Conservation (phyloP, 1,284 basidiomycete genomes). For the Papiliotrema terrestris region DNA sequence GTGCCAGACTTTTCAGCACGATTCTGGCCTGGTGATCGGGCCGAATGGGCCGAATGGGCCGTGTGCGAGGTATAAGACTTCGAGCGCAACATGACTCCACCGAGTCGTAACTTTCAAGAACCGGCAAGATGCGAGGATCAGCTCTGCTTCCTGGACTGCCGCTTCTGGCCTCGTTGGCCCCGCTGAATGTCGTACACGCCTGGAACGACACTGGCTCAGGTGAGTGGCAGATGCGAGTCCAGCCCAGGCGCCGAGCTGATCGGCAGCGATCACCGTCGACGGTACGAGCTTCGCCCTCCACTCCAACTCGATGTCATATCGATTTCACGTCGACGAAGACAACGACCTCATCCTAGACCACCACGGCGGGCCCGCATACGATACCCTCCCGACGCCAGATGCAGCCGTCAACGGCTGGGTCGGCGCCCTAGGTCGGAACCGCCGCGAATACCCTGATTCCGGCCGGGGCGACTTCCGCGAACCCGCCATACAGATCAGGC, state of each 20-base stretch:
- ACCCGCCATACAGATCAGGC: constrained; percentile 25
- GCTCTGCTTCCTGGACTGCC: too few species aligned
- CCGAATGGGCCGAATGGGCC: too few species aligned
- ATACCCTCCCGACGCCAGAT: neutral
- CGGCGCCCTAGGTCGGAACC: neutral
- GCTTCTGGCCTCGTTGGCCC: too few species aligned
- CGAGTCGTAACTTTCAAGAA: too few species aligned
- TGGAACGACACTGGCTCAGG: too few species aligned
- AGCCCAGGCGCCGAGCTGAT: neutral
- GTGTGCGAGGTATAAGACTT: too few species aligned
- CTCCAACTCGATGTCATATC: constrained; percentile 12
- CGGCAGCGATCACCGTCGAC: constrained; percentile 7
- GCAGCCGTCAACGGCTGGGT: constrained; percentile 8
- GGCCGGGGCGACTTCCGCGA: constrained; percentile 32
- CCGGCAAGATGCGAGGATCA: too few species aligned
- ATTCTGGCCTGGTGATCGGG: too few species aligned
- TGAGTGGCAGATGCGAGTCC: too few species aligned
- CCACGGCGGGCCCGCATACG: constrained; percentile 15
- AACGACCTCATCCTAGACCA: constrained; percentile 30
- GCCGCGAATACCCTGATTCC: constrained; percentile 26
- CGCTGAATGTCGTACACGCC: too few species aligned
- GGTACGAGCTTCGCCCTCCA: constrained; percentile 11
- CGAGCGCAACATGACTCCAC: too few species aligned
- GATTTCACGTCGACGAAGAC: constrained; percentile 18
- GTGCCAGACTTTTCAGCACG: too few species aligned